Percentiles rank a stretch among this genome's conserved stretches.
Evolutionary conservation across 352 stramenopile species (phyloP).

Genomic region (Globisporangium emineosum): DNA sequence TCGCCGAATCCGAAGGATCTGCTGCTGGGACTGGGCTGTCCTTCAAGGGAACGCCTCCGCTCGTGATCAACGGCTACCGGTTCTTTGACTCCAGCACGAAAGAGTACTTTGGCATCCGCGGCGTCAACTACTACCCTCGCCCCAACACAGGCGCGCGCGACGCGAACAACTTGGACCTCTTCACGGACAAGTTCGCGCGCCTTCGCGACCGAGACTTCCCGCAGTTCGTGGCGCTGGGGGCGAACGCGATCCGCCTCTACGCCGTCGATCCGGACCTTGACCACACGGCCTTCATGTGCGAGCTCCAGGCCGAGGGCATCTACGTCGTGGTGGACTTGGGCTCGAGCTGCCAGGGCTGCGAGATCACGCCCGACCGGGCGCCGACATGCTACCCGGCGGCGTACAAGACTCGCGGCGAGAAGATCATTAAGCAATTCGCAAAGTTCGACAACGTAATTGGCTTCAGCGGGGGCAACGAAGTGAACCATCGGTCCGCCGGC

Average conservation of each 20-base stretch:
- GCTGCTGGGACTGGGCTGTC: not conserved
- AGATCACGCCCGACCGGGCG: conserved; percentile 51
- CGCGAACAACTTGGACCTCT: conserved; percentile 81
- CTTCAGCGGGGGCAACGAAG: conserved; percentile 81
- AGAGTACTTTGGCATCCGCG: conserved; percentile 69
- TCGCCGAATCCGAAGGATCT: not conserved
- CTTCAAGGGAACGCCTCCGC: conserved; percentile 28
- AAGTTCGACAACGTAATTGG: conserved; percentile 82
- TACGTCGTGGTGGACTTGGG: conserved; percentile 71
- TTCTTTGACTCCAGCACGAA: conserved; percentile 76
- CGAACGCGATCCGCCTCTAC: conserved; percentile 84
- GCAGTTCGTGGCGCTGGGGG: conserved; percentile 55
- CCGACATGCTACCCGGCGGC: conserved; percentile 58
- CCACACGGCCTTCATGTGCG: conserved; percentile 87
- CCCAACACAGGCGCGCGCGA: conserved; percentile 67
- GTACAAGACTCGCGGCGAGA: conserved; percentile 72
- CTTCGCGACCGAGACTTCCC: conserved; percentile 72
- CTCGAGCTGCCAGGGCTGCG: conserved; percentile 56
- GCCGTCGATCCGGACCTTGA: conserved; percentile 63
- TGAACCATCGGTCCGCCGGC: conserved; percentile 62
- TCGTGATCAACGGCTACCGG: conserved; percentile 69
- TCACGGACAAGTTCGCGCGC: conserved; percentile 62
- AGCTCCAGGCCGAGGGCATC: conserved; percentile 66
- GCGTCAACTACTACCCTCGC: conserved; percentile 86
- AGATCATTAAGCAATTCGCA: conserved; percentile 79